These are phyloP conservation scores for Trichophyton benhamiae DNA, from an alignment of 2,329 filamentous ascomycete genomes.

Conservation along the genomic window DNA sequence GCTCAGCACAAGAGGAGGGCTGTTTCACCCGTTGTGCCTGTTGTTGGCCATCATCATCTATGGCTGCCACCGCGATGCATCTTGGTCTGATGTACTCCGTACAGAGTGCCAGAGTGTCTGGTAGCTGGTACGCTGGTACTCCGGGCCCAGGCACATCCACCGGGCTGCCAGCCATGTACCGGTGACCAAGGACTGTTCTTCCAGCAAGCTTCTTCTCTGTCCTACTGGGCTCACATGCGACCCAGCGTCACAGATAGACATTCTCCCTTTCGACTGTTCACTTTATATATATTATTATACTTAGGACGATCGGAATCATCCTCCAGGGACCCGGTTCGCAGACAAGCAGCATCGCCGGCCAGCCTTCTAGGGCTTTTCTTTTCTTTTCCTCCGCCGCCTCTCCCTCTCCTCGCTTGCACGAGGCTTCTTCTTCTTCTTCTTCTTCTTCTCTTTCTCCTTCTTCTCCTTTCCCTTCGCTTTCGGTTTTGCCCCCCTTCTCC, in stretches of 20 bases:
- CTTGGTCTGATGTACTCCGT: background rate
- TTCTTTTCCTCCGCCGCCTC: background rate
- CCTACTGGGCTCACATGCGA: background rate
- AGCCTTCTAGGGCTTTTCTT: background rate
- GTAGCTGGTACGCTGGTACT: too few relatives aligned
- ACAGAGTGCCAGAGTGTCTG: too few relatives aligned
- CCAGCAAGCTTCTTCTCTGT: too few relatives aligned
- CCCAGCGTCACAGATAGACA: background rate
- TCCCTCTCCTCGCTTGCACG: background rate
- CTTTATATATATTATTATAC: too few relatives aligned
- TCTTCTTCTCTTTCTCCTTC: background rate
- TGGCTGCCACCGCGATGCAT: background rate
- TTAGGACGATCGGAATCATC: background rate
- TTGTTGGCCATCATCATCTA: background rate
- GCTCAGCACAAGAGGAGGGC: background rate
- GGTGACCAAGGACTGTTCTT: too few relatives aligned
- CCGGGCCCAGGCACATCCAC: too few relatives aligned
- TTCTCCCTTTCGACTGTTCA: background rate
- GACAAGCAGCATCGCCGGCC: background rate
- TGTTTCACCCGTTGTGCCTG: background rate
- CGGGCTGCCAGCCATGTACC: too few relatives aligned
- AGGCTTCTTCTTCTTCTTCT: background rate
- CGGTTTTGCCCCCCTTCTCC: background rate
- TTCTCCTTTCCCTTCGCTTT: background rate
- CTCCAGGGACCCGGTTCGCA: background rate